Base-by-base conservation (phyloP, 441 rosid species). In the Croton laevigatus region DNA sequence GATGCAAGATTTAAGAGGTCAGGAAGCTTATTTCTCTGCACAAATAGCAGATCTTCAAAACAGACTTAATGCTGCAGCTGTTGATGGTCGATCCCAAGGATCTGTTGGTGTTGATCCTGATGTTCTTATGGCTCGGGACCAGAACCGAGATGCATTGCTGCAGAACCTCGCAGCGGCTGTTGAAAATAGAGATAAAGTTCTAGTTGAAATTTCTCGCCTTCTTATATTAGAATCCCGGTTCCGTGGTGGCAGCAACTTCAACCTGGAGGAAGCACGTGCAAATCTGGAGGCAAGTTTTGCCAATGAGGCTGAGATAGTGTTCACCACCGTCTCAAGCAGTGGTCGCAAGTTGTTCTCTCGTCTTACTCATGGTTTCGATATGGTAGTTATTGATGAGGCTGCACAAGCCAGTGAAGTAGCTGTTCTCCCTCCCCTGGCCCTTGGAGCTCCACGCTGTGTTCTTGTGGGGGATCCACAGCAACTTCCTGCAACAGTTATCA, bases 401-500 rank as follows among this genome's bases (percentile, higher is more conserved):
- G 99, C 99, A 45, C 99, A 96, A 82, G 99, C 99, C 69, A 93
- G 98, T 68, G 99, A 96, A 81, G 97, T 88, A 54, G 99, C 83
- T 48, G 89, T 91, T 81, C 97, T 96, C 80, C 99, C 99, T 74
- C 99, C 99, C 42, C 93, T 96, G 59, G 81, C 98, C 49, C 98
- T 95, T 55, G 99, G 98, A 66, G 99, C 99, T 46, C 90, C 98
- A n/a, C 82, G 99, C 8, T 95, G 99, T 79, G 99, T 95, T 75
- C 97, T 95, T 76, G 99, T 95, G 12, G 98, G 99, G 62, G 99
- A 95, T 85, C 99, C 99, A 53, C 99, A 95, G 82, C 99, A 95
- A 84, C 99, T 95, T 81, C 99, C 99, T 72, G 99, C 99, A 46
- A 95, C 99, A 51, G 98, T 95, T 32, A 95, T 95, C 73, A 93